These are phyloP conservation scores for Acorus calamus DNA, from an alignment of 106 monocot species.

Conservation along the genomic window DNA sequence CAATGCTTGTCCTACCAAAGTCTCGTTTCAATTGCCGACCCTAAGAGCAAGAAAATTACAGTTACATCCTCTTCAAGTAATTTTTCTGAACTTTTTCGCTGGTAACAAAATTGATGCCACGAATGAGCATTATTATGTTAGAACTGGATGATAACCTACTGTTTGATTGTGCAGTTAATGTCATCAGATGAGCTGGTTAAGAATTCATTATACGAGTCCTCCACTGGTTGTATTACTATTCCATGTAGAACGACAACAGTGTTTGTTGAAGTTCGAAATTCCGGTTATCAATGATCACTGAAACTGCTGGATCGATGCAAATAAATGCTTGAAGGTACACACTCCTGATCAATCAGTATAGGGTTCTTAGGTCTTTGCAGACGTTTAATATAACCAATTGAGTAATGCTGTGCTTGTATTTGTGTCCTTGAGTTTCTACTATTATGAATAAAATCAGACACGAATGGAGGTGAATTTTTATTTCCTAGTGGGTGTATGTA, in stretches of 20 bases:
- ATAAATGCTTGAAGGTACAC: too few species aligned
- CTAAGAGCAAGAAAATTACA: conserved; percentile 32
- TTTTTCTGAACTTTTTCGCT: background rate
- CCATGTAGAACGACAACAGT: conserved; percentile 67
- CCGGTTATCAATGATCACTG: too few species aligned
- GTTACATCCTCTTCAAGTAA: conserved; percentile 77
- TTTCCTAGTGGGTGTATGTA: too few species aligned
- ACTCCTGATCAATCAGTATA: too few species aligned
- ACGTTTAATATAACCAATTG: too few species aligned
- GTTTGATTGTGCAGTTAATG: conserved; percentile 29
- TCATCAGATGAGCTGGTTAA: conserved; percentile 45
- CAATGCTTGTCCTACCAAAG: conserved; percentile 56
- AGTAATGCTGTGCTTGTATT: too few species aligned
- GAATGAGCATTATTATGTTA: background rate
- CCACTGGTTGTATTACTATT: conserved; percentile 45
- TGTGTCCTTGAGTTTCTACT: too few species aligned
- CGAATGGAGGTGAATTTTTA: too few species aligned
- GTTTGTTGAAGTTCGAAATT: conserved; percentile 40
- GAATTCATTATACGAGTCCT: conserved; percentile 31
- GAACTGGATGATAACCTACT: background rate
- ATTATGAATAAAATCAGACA: too few species aligned
- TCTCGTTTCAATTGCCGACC: conserved; percentile 37
- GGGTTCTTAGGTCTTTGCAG: too few species aligned
- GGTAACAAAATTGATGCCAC: too few species aligned
- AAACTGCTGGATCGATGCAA: too few species aligned